These are phyloP conservation scores for Colletotrichum truncatum DNA, from an alignment of 2,329 filamentous ascomycete genomes.

Conservation along the genomic window DNA sequence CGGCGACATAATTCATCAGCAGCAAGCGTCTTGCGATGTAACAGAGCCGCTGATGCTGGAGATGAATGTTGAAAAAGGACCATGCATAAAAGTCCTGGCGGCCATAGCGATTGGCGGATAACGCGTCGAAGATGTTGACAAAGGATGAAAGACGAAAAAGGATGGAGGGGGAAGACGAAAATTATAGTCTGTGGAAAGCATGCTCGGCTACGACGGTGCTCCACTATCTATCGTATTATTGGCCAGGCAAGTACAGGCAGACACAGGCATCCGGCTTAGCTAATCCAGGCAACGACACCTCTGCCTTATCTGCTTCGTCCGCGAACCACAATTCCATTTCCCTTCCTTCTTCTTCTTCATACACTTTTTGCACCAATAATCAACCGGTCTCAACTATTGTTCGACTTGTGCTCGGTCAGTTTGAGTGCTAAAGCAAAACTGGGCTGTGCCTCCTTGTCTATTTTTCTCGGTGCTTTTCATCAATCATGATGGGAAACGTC, in stretches of 20 bases:
- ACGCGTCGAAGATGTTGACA: background rate
- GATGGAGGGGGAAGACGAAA: background rate
- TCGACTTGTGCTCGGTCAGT: conserved; percentile 67
- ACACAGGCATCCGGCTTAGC: background rate
- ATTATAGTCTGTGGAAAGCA: no score
- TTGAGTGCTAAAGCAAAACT: conserved; percentile 64
- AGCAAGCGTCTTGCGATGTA: conserved; percentile 17
- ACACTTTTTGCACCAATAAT: conserved; percentile 69
- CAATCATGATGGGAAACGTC: conserved; percentile 17
- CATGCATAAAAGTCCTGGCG: background rate
- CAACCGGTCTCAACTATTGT: conserved; percentile 61
- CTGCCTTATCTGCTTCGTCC: background rate
- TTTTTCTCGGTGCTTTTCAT: conserved; percentile 31
- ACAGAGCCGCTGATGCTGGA: conserved; percentile 25
- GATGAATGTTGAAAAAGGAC: background rate
- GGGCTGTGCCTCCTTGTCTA: conserved; percentile 37
- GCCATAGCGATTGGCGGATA: background rate
- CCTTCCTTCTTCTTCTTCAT: conserved; percentile 37
- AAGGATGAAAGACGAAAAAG: background rate
- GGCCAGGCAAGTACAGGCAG: background rate
- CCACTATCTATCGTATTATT: background rate
- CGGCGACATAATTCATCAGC: background rate
- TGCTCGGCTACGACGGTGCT: no score
- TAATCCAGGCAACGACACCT: conserved; percentile 12
- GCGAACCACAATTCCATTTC: conserved; percentile 7